Base-by-base conservation (phyloP, 2,329 filamentous ascomycete genomes). In the Exophiala phaeomuriformis region DNA sequence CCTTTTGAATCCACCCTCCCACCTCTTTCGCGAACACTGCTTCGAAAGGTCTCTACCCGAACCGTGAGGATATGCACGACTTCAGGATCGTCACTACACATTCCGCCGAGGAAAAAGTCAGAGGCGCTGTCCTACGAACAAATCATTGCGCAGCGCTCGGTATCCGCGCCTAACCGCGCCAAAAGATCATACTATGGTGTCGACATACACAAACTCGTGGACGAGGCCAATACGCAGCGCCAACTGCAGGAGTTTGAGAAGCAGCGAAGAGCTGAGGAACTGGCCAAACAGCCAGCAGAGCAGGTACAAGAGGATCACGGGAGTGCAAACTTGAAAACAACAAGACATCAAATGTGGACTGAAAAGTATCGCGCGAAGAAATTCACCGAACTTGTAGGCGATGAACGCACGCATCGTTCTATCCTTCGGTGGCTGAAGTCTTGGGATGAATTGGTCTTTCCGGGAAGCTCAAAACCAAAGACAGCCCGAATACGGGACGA, bases 391-490 rank as follows among this genome's bases (percentile, higher is more conserved):
- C 77, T 98, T 0, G 88, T 95, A 45, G 94, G 94, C 30, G 93
- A 98, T 63, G 93, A 98, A 66, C 79, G 90, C 42, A 97, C 91
- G 29, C 94, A 98, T 69, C 82, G 93, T 56, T 80, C 85, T 55
- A 91, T 98, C 3, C 74, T 98, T 51, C 83, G 87, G 49, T 98
- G 93, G 93, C 74, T 98, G 40, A 98, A 97, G 72, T 79, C 80
- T 12, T 98, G 93, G 93, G 93, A 98, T 66, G 78, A 85, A 0
- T 77, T 96, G 29, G 93, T 98, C 0, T 98, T 97, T 61, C 91
- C 91, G 0, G 84, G 86, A 8, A 77, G 83, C 3, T 75, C 77
- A 45, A 88, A 80, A 59, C 65, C 75, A 36, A 64, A 75, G 59
- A 49, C 67, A 35, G 74, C 54, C 65, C 64, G 35, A 72, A 71